These are phyloP conservation scores for Phytopythium cucurbitacearum DNA, from an alignment of 352 stramenopile genomes.

Conservation along the genomic window DNA sequence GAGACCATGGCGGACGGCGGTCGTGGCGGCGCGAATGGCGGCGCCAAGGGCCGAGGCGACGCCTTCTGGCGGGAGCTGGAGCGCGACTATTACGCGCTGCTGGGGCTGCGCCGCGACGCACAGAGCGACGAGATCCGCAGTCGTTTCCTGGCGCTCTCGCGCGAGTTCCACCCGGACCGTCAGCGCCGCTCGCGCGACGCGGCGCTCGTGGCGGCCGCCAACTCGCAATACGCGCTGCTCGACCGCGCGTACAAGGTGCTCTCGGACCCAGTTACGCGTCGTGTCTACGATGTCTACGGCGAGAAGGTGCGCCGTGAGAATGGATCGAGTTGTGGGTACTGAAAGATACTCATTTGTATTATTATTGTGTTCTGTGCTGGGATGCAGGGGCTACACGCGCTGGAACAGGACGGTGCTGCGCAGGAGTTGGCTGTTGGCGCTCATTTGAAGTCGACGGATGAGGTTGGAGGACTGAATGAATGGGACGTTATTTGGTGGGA, in stretches of 20 bases:
- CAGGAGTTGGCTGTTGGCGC: slow-evolving; percentile 29
- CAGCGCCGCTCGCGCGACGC: slow-evolving; percentile 30
- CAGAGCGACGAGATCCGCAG: slow-evolving; percentile 58
- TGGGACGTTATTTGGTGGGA: not conserved
- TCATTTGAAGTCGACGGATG: slow-evolving; percentile 43
- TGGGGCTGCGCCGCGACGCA: slow-evolving; percentile 60
- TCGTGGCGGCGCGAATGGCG: not conserved
- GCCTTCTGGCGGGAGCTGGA: slow-evolving; percentile 52
- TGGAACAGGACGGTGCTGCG: slow-evolving; percentile 50
- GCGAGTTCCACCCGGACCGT: slow-evolving; percentile 84
- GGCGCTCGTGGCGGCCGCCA: slow-evolving; percentile 55
- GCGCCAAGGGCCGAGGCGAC: slow-evolving; percentile 12
- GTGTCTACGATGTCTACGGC: slow-evolving; percentile 76
- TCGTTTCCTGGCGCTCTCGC: slow-evolving; percentile 65
- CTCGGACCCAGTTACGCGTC: slow-evolving; percentile 53
- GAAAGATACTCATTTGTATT: slow-evolving; percentile 6
- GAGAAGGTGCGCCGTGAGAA: slow-evolving; percentile 30
- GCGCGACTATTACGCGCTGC: slow-evolving; percentile 82
- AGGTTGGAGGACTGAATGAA: slow-evolving; percentile 10
- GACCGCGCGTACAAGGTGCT: slow-evolving; percentile 84
- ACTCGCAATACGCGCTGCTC: slow-evolving; percentile 73
- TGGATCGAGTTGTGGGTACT: slow-evolving; percentile 1
- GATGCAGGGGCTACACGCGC: slow-evolving; percentile 41
- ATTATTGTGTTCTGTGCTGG: slow-evolving; percentile 2
- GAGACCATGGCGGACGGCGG: slow-evolving; percentile 11